Conservation (phyloP, 768 basidiomycete species). For the Podaxis sp. region DNA sequence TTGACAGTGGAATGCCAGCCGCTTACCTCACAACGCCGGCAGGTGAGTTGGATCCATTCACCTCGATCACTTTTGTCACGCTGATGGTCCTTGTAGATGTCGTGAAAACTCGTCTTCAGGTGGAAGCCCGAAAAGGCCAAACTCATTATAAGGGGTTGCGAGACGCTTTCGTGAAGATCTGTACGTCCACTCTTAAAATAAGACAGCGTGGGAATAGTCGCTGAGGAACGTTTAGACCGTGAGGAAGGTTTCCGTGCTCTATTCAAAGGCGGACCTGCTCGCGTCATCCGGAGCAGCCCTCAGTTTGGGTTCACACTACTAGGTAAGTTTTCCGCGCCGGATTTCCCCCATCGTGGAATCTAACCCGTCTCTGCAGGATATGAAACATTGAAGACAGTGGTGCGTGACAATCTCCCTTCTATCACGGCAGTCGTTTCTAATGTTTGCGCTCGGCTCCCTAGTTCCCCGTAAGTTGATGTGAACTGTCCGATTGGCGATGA, state of each 20-base stretch:
- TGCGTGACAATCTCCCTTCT: conserved; percentile 30
- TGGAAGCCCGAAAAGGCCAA: conserved; percentile 89
- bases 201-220: conserved; percentile 8
- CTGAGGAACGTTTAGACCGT: conserved; percentile 48
- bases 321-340: conserved; percentile 30
- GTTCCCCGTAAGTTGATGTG: conserved; percentile 43
- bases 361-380: conserved; percentile 29
- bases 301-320: conserved; percentile 95
- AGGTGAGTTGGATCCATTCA: conserved; percentile 42
- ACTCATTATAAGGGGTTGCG: conserved; percentile 86
- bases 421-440: conserved; percentile 9
- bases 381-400: conserved; percentile 44
- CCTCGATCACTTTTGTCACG: conserved; percentile 9
- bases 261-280: conserved; percentile 91
- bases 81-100: conserved; percentile 59
- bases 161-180: conserved; percentile 91
- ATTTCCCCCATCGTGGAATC: conserved; percentile 17
- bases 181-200: conserved; percentile 40
- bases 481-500: conserved; percentile 22
- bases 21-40: conserved; percentile 92
- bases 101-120: conserved; percentile 94
- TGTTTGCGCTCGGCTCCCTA: conserved; percentile 21
- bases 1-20: conserved; percentile 91
- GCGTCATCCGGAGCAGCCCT: conserved; percentile 83
- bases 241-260: conserved; percentile 90